These are phyloP conservation scores for Termitomyces sp. DNA, from an alignment of 768 basidiomycete genomes.

Conservation along the genomic window DNA sequence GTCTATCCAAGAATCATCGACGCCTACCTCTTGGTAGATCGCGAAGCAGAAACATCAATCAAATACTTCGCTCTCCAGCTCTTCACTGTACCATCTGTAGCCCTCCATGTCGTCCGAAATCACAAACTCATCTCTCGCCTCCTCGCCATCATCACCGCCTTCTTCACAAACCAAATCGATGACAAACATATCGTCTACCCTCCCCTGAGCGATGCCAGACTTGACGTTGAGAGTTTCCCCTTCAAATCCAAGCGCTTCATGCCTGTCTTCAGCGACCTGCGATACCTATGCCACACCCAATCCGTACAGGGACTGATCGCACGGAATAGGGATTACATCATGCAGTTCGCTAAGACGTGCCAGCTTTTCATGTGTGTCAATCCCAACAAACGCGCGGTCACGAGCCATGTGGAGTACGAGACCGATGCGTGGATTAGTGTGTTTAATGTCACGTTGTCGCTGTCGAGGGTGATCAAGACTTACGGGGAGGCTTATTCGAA, in stretches of 20 bases:
- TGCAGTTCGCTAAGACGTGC: constrained; percentile 73
- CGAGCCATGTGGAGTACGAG: constrained; percentile 92
- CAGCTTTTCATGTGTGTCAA: constrained; percentile 93
- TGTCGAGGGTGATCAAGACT: constrained; percentile 85
- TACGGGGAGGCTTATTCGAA: constrained; percentile 83
- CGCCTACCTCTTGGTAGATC: constrained; percentile 87
- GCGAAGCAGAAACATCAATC: constrained; percentile 94
- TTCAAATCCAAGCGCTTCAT: constrained; percentile 97
- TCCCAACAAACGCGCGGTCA: constrained; percentile 79
- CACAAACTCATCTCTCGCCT: constrained; percentile 75
- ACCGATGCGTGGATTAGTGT: constrained; percentile 96
- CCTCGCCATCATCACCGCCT: constrained; percentile 81
- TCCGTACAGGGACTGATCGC: constrained; percentile 81
- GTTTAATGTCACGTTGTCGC: constrained; percentile 90
- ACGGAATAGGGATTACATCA: constrained; percentile 61
- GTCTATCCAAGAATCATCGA: constrained; percentile 88
- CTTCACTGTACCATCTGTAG: constrained; percentile 88
- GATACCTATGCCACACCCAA: constrained; percentile 79
- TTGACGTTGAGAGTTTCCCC: constrained; percentile 83
- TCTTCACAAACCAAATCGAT: constrained; percentile 88
- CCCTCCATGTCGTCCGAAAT: constrained; percentile 71
- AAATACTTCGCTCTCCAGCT: constrained; percentile 91
- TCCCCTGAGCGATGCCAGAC: constrained; percentile 25
- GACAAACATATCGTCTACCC: constrained; percentile 65
- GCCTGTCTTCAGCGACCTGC: constrained; percentile 90